Percentiles rank a stretch among this genome's conserved stretches.
These are phyloP conservation scores for Fraxinus latifolia DNA, from an alignment of 305 asterid genomes.

Conservation along the genomic window DNA sequence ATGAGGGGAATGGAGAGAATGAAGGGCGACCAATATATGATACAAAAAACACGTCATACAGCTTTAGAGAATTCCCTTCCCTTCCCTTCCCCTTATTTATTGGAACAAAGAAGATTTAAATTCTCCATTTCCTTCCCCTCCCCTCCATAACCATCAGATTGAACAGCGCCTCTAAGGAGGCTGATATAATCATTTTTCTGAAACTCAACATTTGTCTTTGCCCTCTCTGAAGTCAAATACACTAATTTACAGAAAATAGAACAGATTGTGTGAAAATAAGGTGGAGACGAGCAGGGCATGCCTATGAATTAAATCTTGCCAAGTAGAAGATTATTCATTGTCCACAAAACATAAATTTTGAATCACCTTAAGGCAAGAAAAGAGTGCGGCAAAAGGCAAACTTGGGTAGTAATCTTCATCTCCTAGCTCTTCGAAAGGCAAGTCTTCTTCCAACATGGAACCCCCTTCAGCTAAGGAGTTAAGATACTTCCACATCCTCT, in stretches of 20 bases:
- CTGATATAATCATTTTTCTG: neutral
- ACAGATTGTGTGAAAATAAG: neutral
- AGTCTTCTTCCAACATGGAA: slow-evolving; percentile 49
- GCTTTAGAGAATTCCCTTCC: neutral
- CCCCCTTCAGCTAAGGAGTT: slow-evolving; percentile 44
- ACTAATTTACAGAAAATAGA: neutral
- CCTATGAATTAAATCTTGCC: slow-evolving; percentile 13
- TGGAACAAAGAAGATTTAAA: neutral
- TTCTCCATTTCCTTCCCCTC: neutral
- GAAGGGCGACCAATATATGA: neutral
- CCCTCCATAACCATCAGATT: neutral
- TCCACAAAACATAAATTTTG: neutral
- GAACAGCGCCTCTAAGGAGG: neutral
- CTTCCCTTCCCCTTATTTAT: neutral
- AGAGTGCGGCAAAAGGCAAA: slow-evolving; percentile 91
- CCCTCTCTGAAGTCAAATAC: neutral
- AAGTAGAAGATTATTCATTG: slow-evolving; percentile 3
- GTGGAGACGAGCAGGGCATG: slow-evolving; percentile 9
- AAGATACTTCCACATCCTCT: slow-evolving; percentile 73
- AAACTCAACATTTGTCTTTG: neutral
- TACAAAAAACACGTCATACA: neutral
- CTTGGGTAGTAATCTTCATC: slow-evolving; percentile 88
- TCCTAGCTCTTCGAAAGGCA: slow-evolving; percentile 61
- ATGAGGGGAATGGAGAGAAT: neutral
- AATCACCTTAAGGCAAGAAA: slow-evolving; percentile 84